These are phyloP conservation scores for Pythium phragmiticola DNA, from an alignment of 352 stramenopile genomes.

Conservation along the genomic window DNA sequence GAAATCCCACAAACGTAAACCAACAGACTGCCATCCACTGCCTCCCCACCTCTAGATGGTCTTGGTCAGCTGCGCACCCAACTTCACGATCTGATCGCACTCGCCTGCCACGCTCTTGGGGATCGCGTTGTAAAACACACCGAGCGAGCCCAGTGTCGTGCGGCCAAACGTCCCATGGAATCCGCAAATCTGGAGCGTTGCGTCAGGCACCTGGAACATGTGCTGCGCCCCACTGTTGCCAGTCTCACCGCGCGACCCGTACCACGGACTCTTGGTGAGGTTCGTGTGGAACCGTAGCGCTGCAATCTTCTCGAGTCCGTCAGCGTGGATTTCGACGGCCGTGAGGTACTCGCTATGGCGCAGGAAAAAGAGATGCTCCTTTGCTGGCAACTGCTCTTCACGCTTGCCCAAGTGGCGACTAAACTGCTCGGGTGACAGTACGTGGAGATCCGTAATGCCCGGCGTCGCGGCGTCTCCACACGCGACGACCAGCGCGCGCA, in stretches of 20 bases:
- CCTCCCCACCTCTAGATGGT: slow-evolving; percentile 1
- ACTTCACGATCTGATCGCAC: not conserved
- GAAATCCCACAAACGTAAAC: not conserved
- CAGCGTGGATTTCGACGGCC: slow-evolving; percentile 21
- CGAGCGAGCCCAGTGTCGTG: slow-evolving; percentile 14
- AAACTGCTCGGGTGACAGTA: slow-evolving; percentile 27
- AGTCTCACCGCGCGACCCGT: slow-evolving; percentile 7
- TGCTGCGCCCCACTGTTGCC: not conserved
- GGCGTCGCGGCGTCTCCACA: slow-evolving; percentile 5
- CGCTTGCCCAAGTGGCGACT: slow-evolving; percentile 24
- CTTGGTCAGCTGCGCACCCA: slow-evolving; percentile 1
- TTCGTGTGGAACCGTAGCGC: slow-evolving; percentile 36
- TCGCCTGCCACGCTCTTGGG: not conserved
- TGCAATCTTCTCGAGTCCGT: slow-evolving; percentile 10
- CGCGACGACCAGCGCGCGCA: slow-evolving; percentile 30
- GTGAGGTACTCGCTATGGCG: slow-evolving; percentile 28
- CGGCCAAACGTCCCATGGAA: slow-evolving; percentile 28
- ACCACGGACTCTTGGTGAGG: slow-evolving; percentile 32
- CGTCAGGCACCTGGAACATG: slow-evolving; percentile 5
- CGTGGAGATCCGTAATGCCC: slow-evolving; percentile 28
- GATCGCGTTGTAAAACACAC: slow-evolving; percentile 21
- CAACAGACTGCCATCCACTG: not conserved
- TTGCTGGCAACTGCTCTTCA: slow-evolving; percentile 21
- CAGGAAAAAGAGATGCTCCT: slow-evolving; percentile 32
- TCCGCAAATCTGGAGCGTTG: slow-evolving; percentile 21